Percentiles rank a stretch among this genome's conserved stretches.
These are phyloP conservation scores for Rhizopogon vesiculosus DNA, from an alignment of 768 basidiomycete genomes.

Conservation along the genomic window DNA sequence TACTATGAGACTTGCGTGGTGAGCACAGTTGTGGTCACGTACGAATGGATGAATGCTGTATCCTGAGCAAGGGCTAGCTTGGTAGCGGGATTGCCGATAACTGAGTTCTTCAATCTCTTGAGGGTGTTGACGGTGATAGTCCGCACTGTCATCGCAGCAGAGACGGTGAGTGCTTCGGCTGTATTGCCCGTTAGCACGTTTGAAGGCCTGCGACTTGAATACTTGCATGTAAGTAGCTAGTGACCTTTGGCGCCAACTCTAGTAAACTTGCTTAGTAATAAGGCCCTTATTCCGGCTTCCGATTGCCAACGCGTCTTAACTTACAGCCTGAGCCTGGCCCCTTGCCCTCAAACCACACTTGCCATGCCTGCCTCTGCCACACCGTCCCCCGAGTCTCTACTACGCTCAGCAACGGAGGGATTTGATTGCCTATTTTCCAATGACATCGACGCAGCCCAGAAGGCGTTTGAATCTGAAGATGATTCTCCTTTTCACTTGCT, in stretches of 20 bases:
- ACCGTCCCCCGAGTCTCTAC: constrained; percentile 1
- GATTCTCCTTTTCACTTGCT: constrained; percentile 70
- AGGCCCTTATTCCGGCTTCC: neutral
- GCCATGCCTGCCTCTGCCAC: neutral
- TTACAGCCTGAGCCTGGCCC: no score
- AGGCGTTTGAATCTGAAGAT: constrained; percentile 35
- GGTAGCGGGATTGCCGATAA: constrained; percentile 76
- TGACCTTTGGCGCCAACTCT: neutral
- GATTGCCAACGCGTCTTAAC: neutral
- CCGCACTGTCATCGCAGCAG: constrained; percentile 22
- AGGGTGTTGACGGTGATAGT: constrained; percentile 31
- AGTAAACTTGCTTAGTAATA: neutral
- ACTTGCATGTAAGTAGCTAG: no score
- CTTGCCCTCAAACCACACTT: neutral
- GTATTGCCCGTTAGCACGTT: no score
- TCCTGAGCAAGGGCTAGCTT: constrained; percentile 59
- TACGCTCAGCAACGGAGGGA: constrained; percentile 39
- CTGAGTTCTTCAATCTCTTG: constrained; percentile 68
- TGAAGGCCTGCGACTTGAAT: no score
- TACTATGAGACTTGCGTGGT: neutral
- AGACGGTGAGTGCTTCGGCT: neutral
- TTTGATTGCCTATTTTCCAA: constrained; percentile 71
- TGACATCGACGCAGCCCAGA: constrained; percentile 51
- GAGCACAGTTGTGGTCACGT: constrained; percentile 14
- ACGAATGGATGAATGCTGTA: constrained; percentile 51